Evolutionary conservation across 768 basidiomycete genomes (phyloP).

Genomic region (Auriscalpium vulgare): DNA sequence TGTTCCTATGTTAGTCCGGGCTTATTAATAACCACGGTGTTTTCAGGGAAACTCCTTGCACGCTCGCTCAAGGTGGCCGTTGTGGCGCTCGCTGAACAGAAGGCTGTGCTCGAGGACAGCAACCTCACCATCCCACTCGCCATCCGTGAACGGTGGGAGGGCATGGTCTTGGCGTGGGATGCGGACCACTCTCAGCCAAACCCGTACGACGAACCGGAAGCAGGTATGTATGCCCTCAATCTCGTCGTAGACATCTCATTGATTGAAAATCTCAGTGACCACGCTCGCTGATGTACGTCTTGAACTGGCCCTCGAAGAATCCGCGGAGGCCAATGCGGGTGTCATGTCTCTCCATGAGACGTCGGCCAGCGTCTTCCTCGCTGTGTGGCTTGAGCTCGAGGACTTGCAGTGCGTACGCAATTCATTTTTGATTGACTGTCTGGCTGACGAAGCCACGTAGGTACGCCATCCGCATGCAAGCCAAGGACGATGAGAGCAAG

Average conservation of each 20-base stretch:
- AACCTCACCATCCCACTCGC: background rate
- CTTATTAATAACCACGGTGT: no score
- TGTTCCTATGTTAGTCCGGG: no score
- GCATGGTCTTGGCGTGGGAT: background rate
- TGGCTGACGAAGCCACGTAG: no score
- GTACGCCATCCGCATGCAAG: no score
- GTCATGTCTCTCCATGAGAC: background rate
- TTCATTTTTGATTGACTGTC: no score
- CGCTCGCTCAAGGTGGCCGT: background rate
- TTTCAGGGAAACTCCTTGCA: background rate
- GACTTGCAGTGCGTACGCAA: background rate
- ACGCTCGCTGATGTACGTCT: background rate
- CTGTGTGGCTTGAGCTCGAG: background rate
- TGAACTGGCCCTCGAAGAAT: background rate
- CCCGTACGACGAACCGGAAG: background rate
- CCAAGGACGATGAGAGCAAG: background rate
- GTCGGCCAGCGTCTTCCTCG: background rate
- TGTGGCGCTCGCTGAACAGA: background rate
- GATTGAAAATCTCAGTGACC: no score
- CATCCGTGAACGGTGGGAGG: background rate
- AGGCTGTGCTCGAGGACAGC: background rate
- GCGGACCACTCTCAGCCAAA: background rate
- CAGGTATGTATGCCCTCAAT: no score
- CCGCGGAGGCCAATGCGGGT: background rate
- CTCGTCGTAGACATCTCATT: no score